Conservation (phyloP, 345 rosid species). For the Erysimum cheiranthoides region DNA sequence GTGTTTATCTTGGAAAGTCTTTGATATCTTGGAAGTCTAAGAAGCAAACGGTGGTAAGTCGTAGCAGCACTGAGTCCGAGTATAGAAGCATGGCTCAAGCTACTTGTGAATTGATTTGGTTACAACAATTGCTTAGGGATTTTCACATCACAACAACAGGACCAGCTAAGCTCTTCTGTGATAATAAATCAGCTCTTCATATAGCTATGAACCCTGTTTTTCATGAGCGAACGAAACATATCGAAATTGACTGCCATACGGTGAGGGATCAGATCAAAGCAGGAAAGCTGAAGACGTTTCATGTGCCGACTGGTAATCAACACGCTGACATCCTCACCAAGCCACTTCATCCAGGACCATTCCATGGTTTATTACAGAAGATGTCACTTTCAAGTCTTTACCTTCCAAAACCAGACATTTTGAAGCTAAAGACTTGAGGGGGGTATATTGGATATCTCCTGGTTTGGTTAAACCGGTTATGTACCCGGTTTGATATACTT, state of each 20-base stretch:
- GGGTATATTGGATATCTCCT: no score
- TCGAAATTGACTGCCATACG: fast-evolving
- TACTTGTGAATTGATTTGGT: neutral
- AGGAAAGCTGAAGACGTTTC: fast-evolving
- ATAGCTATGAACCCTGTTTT: neutral
- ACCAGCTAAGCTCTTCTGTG: neutral
- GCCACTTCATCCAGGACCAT: no score
- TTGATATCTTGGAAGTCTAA: neutral
- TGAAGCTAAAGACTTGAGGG: no score
- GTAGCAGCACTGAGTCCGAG: neutral
- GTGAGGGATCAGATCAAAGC: neutral
- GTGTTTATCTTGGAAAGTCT: neutral
- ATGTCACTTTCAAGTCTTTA: no score
- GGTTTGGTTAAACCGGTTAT: no score
- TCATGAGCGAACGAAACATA: neutral
- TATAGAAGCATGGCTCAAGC: neutral
- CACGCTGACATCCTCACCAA: no score
- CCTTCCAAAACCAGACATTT: no score
- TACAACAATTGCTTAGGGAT: neutral
- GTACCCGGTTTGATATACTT: no score
- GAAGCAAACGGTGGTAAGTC: neutral
- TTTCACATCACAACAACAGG: fast-evolving
- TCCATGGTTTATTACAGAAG: no score
- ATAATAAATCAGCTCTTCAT: neutral
- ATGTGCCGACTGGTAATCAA: neutral